Evolutionary conservation across 768 basidiomycete genomes (phyloP).

Genomic region (Tricholomella constricta): DNA sequence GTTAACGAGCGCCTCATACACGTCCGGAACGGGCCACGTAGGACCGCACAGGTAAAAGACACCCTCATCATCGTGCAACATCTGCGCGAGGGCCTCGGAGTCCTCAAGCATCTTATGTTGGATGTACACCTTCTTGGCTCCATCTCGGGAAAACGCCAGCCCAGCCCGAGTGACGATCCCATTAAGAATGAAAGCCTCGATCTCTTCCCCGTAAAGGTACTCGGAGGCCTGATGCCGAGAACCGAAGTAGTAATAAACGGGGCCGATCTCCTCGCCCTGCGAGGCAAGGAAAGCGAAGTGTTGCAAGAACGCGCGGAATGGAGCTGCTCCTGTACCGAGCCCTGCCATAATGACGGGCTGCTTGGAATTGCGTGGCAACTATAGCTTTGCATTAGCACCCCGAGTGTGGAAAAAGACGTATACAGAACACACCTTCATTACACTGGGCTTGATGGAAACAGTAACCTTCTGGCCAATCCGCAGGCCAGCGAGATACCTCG

Average conservation of each 20-base stretch:
- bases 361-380: constrained; percentile 81
- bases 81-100: constrained; percentile 69
- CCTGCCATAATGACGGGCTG: constrained; percentile 99
- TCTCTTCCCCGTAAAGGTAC: constrained; percentile 95
- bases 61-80: constrained; percentile 73
- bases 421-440: constrained; percentile 81
- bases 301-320: constrained; percentile 99
- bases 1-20: constrained; percentile 88
- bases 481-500: constrained; percentile 87
- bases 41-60: constrained; percentile 98
- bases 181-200: constrained; percentile 89
- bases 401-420: neutral
- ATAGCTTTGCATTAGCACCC: constrained; percentile 10
- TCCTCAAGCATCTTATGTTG: constrained; percentile 98
- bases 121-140: constrained; percentile 92
- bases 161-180: constrained; percentile 88
- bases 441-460: constrained; percentile 97
- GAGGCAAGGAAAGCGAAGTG: constrained; percentile 83
- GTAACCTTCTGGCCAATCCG: constrained; percentile 90
- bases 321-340: constrained; percentile 96
- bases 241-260: constrained; percentile 98
- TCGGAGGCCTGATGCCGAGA: constrained; percentile 94
- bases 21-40: constrained; percentile 99
- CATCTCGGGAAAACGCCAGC: constrained; percentile 95
- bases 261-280: constrained; percentile 82